These are phyloP conservation scores for Trypanosoma caninum DNA, from an alignment of 208 protist species.

Conservation along the genomic window DNA sequence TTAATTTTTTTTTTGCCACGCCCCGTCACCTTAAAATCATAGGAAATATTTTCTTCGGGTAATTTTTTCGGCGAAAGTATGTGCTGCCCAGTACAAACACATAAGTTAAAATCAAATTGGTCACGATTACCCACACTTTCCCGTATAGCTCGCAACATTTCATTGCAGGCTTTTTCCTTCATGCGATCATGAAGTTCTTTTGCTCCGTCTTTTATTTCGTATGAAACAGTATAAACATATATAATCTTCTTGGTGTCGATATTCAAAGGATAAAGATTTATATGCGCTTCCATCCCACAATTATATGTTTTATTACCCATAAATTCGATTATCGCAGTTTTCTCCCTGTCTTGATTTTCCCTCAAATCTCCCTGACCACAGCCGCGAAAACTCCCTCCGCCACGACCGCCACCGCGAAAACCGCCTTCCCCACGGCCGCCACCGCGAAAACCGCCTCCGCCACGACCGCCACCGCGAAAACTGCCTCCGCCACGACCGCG, in stretches of 20 bases:
- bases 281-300: constrained; percentile 1
- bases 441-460: background rate
- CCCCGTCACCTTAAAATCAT: constrained; percentile 10
- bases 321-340: constrained; percentile 2
- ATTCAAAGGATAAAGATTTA: constrained; percentile 6
- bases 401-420: background rate
- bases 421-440: background rate
- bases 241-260: background rate
- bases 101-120: constrained; percentile 7
- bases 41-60: background rate
- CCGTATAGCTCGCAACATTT: constrained; percentile 4
- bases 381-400: background rate
- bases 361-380: background rate
- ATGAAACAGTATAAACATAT: constrained; percentile 11
- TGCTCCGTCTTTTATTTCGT: constrained; percentile 18
- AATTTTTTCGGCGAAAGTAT: background rate
- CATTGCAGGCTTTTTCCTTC: constrained; percentile 3
- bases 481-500: background rate
- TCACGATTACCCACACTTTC: background rate
- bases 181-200: constrained; percentile 1
- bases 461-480: background rate
- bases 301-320: background rate
- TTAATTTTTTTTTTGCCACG: background rate
- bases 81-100: constrained; percentile 10
- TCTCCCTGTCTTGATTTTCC: background rate